Conservation (phyloP, 495 filamentous ascomycete species). For the Daldinia childiae region DNA sequence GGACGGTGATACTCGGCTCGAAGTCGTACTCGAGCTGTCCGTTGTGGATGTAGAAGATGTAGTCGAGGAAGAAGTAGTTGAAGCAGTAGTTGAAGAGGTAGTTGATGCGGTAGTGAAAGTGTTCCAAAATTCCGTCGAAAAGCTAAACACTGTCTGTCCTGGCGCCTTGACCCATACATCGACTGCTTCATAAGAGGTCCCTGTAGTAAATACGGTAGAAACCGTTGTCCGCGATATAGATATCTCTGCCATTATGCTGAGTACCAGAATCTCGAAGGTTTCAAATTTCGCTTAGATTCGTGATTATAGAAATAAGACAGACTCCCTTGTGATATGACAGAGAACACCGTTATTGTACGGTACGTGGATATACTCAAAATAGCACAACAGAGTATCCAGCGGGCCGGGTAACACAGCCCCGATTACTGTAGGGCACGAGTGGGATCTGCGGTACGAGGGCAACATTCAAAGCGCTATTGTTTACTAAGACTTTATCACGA, state of each 20-base stretch:
- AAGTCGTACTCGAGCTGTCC: constrained; percentile 5
- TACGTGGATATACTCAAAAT: constrained; percentile 2
- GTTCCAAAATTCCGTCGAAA: constrained; percentile 14
- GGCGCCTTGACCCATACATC: constrained; percentile 14
- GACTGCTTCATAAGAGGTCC: constrained; percentile 22
- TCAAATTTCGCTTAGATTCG: neutral
- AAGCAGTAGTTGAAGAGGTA: neutral
- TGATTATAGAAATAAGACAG: neutral
- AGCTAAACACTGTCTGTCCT: constrained; percentile 1
- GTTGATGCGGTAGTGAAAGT: constrained; percentile 3
- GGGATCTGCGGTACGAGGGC: neutral
- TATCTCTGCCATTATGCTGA: constrained; percentile 8
- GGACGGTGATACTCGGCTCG: constrained; percentile 1
- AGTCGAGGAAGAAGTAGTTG: constrained; percentile 1
- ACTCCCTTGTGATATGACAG: neutral
- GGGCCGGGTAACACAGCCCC: constrained; percentile 16
- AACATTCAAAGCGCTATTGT: neutral
- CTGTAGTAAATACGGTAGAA: constrained; percentile 3
- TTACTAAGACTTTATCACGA: neutral
- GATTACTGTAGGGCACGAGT: constrained; percentile 6
- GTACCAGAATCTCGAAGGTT: neutral
- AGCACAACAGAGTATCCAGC: constrained; percentile 1
- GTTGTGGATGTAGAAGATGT: constrained; percentile 15
- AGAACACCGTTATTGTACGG: neutral
- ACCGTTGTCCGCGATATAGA: constrained; percentile 17